These are phyloP conservation scores for Fusarium coffeatum DNA, from an alignment of 2,329 filamentous ascomycete species.

Conservation along the genomic window DNA sequence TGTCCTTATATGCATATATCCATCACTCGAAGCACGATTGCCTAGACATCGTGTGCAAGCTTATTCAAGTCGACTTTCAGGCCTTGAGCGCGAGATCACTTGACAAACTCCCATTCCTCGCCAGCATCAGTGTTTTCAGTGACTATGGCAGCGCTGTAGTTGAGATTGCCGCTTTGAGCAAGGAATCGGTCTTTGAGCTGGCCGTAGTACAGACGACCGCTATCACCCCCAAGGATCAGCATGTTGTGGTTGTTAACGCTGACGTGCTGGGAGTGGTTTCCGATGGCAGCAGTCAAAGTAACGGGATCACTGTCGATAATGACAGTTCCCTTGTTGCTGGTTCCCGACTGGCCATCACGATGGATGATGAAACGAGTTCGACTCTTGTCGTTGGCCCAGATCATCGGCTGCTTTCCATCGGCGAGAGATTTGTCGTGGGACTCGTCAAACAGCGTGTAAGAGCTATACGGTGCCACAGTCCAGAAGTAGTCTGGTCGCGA, in stretches of 20 bases:
- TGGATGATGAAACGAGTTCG: neutral
- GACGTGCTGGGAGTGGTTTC: neutral
- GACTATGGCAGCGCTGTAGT: neutral
- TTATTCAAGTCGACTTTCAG: neutral
- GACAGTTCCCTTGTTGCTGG: neutral
- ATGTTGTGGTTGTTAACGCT: neutral
- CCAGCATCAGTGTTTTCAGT: neutral
- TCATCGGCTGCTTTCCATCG: neutral
- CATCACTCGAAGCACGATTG: neutral
- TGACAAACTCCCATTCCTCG: conserved; percentile 34
- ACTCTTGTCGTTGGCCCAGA: neutral
- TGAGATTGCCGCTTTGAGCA: neutral
- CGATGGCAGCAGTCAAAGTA: neutral
- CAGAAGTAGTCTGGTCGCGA: neutral
- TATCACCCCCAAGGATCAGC: neutral
- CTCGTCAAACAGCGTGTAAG: neutral
- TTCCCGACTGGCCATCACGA: neutral
- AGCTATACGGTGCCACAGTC: neutral
- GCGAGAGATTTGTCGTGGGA: neutral
- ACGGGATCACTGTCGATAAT: neutral
- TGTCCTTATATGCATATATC: neutral
- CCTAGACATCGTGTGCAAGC: no score
- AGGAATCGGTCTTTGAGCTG: neutral
- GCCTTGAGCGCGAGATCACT: neutral
- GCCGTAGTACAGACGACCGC: neutral